Base-by-base conservation (phyloP, 108 stramenopile species). In the Fragilaria radians region DNA sequence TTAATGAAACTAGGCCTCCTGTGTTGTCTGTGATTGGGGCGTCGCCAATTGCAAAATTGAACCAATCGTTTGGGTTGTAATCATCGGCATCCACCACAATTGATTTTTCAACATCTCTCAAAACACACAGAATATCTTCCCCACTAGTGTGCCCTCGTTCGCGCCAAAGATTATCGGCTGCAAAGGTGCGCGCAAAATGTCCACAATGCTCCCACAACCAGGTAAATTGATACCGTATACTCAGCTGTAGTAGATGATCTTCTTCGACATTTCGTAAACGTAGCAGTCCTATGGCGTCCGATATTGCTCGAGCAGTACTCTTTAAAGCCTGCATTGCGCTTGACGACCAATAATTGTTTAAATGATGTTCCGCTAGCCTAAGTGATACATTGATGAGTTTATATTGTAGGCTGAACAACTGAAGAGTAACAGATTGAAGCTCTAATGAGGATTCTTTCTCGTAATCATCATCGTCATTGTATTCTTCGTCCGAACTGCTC, bases 141-240 rank as follows among this genome's bases (percentile, higher is more conserved):
- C 82, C 90, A 28, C 76, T 62, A 1, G 82, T 73, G 63, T 91
- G 84, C 4, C 90, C 89, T 4, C 84, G 73, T 52, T 86, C 90
- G 54, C 90, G 61, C 86, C 84, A 85, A 11, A 83, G 51, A 17
- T 70, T 77, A 57, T 92, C 91, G 5, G 83, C 79, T 1, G 85
- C 87, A 69, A 88, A 92, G 0, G 91, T 86, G 54, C 91, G 64
- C 4, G 87, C 91, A 70, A 92, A 92, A 67, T 89, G 85, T 1
- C 91, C 91, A 60, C 87, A 89, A 59, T 87, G 83, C 52, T 92
- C 87, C 83, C 85, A 83, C 28, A 88, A 63, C 83, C 85, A 85
- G 4, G 78, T 67, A 36, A 84, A 88, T 52, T 92, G 91, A 24
- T 80, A 55, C 21, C 72, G 72, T 9, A 89, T 59, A 26, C 80